Evolutionary conservation across 2,329 filamentous ascomycete genomes (phyloP).

Genomic region (Tolypocladium ovalisporum): DNA sequence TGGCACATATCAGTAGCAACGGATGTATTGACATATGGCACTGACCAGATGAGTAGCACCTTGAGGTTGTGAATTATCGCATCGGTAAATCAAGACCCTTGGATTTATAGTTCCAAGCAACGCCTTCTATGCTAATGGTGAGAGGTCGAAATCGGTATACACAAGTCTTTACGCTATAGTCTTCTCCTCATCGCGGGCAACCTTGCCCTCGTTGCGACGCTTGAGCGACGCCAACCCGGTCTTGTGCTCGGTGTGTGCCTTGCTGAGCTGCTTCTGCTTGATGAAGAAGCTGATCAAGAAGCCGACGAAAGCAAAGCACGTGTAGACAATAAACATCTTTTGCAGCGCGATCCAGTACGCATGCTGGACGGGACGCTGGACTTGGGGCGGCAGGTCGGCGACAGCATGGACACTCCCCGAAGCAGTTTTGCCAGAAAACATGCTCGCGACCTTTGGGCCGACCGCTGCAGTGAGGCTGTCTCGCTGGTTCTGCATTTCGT

Average conservation of each 20-base stretch:
- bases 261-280: constrained; percentile 38
- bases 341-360: constrained; percentile 40
- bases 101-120: too few species aligned
- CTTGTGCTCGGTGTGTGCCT: constrained; percentile 45
- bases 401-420: constrained; percentile 50
- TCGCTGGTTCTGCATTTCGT: constrained; percentile 52
- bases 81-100: too few species aligned
- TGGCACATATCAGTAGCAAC: too few species aligned
- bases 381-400: constrained; percentile 32
- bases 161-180: neutral
- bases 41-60: too few species aligned
- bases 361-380: constrained; percentile 29
- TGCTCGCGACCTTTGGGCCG: constrained; percentile 34
- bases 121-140: neutral
- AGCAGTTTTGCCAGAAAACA: constrained; percentile 48
- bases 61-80: too few species aligned
- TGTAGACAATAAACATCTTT: constrained; percentile 49
- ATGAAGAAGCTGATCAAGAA: constrained; percentile 37
- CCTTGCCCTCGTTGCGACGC: constrained; percentile 14
- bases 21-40: too few species aligned
- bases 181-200: constrained; percentile 2
- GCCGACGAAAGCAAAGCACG: constrained; percentile 34
- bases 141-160: neutral
- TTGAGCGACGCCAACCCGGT: constrained; percentile 39
- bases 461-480: constrained; percentile 36